phyloP scores from a whole-genome alignment of 352 stramenopile genomes.

The Globisporangium barbulae region DNA sequence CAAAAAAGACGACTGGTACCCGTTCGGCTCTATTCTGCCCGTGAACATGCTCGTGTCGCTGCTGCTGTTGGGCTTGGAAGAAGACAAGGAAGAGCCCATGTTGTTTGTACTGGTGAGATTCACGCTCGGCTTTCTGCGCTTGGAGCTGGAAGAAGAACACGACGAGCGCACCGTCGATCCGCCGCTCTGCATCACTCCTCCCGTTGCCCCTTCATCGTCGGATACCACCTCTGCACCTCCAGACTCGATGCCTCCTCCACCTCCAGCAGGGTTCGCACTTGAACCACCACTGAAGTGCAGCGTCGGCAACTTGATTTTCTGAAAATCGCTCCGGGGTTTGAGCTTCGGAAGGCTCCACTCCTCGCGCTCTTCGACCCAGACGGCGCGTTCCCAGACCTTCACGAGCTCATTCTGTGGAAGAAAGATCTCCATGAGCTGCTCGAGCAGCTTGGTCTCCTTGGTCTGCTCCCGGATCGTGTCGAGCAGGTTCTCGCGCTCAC shows the following conservation, averaged over 20 bases:
- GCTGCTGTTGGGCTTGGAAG: conserved; percentile 21
- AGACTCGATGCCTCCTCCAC: conserved; percentile 27
- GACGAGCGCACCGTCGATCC: conserved; percentile 27
- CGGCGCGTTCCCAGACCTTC: conserved; percentile 84
- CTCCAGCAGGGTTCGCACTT: neutral
- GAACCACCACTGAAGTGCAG: conserved; percentile 26
- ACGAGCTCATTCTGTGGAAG: conserved; percentile 81
- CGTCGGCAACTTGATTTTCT: conserved; percentile 70
- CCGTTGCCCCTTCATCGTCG: conserved; percentile 34
- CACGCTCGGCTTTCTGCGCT: conserved; percentile 25
- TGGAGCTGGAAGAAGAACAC: conserved; percentile 27
- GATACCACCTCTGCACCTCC: conserved; percentile 58
- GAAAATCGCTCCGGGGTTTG: conserved; percentile 76
- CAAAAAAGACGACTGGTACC: conserved; percentile 1
- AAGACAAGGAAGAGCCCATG: neutral
- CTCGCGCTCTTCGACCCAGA: conserved; percentile 82
- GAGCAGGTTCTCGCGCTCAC: conserved; percentile 78
- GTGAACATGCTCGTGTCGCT: conserved; percentile 21
- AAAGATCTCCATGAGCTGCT: conserved; percentile 87
- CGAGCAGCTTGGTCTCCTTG: conserved; percentile 83
- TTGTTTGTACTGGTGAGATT: neutral
- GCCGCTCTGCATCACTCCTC: conserved; percentile 9
- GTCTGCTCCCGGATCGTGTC: conserved; percentile 90
- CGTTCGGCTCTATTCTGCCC: conserved; percentile 3
- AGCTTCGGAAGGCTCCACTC: conserved; percentile 75